Percentiles rank a stretch among this genome's conserved stretches.
These are phyloP conservation scores for Claviceps citrina DNA, from an alignment of 2,329 filamentous ascomycete genomes.

Conservation along the genomic window DNA sequence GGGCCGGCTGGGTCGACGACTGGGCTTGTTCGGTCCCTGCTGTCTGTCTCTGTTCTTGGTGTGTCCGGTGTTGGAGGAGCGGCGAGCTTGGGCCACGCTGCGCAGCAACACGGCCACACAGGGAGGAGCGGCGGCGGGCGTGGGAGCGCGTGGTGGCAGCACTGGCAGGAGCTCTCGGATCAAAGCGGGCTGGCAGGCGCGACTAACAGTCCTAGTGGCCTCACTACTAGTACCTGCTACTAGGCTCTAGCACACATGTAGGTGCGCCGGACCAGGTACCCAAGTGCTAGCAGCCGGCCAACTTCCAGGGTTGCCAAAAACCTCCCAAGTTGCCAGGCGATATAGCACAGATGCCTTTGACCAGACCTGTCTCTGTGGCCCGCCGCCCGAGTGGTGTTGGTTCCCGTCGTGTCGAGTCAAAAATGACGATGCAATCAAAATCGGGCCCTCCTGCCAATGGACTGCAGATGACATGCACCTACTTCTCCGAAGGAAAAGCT, in stretches of 20 bases:
- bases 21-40: background rate
- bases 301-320: no score
- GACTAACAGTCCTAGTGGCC: background rate
- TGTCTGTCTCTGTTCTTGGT: no score
- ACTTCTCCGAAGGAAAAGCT: background rate
- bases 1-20: background rate
- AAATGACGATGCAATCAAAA: no score
- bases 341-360: background rate
- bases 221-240: background rate
- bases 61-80: background rate
- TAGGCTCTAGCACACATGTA: no score
- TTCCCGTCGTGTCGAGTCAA: background rate
- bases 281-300: no score
- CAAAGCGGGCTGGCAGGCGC: background rate
- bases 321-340: background rate
- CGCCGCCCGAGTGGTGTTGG: background rate
- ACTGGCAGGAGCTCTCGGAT: background rate
- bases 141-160: no score
- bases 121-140: background rate
- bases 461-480: background rate
- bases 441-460: no score
- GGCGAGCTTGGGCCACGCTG: slow-evolving; percentile 3
- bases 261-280: no score
- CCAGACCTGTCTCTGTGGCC: no score
- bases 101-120: background rate